Evolutionary conservation across 345 rosid species (phyloP), one percentile per base, ranked within the genome.

Genomic region (Sonneratia caseolaris): DNA sequence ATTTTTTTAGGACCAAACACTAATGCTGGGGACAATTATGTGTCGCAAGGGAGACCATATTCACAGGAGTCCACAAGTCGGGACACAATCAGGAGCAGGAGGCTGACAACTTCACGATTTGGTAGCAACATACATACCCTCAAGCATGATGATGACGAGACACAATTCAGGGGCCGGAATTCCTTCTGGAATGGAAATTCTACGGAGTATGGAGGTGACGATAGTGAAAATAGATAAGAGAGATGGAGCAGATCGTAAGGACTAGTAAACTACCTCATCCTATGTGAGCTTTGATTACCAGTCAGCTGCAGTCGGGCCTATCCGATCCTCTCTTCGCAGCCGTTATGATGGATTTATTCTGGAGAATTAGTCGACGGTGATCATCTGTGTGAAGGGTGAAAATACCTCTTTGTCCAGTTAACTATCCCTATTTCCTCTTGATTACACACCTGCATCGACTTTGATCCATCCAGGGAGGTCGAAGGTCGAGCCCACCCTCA

Each of bases 151-250:
- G 96, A 87, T 67, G 87, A 93, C 71, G 97, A 89, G 66, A 48
- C 68, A 35, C 81, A 73, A n/a, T 87, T 86, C 74, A 77, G 65
- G 24, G 96, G 76, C 48, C 85, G 89, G 74, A 93, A 93, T 70
- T 38, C 92, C 37, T 93, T 84, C 75, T 89, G 98, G 98, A 93
- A 93, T 56, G 98, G 97, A 75, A 93, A 93, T 72, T 91, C 97
- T 4, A 91, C 98, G 16, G 85, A 93, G 75, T 93, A 85, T 53
- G 97, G 97, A 2, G 86, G 93, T 49, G 77, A 78, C 56, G 78
- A 47, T 19, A 82, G 84, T 62, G 84, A 78, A 75, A 82, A 71
- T 55, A 66, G 32, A 70, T 66, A 68, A 42, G 45, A 42, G 70
- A n/a, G 64, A 57, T 57, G 57, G 57, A 53, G n/a, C 57, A 53